A percentile compares a stretch with the other conserved stretches of the same genome.
Conservation (phyloP, 139 green algal species). For the Haematococcus lacustris region DNA sequence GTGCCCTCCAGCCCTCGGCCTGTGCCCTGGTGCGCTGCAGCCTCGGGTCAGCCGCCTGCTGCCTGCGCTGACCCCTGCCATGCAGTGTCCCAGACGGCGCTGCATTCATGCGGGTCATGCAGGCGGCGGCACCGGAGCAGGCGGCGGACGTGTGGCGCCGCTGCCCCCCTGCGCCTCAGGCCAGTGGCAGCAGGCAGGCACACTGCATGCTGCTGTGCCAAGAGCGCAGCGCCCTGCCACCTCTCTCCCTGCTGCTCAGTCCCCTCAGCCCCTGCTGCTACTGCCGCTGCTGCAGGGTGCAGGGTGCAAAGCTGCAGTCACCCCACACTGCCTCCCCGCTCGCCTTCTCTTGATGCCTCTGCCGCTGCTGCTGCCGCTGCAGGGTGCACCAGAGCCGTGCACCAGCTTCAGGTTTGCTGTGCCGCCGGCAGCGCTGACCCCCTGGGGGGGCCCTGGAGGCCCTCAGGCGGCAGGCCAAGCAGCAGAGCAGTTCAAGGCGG, state of each 20-base stretch:
- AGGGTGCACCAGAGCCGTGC: background rate
- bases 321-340: no score
- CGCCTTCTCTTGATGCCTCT: background rate
- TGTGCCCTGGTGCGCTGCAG: no score
- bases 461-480: conserved; percentile 1
- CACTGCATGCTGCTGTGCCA: background rate
- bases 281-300: no score
- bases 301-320: no score
- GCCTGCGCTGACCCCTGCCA: no score
- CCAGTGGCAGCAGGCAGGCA: background rate
- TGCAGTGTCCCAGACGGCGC: no score
- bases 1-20: no score
- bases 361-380: background rate
- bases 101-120: conserved; percentile 31
- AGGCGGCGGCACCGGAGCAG: background rate
- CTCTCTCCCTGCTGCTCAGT: background rate
- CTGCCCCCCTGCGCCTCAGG: background rate
- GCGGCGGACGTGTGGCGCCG: background rate
- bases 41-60: no score
- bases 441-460: conserved; percentile 55
- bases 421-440: conserved; percentile 35
- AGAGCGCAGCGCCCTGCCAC: background rate
- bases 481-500: conserved; percentile 29
- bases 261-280: background rate
- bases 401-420: conserved; percentile 64